Evolutionary conservation across 2,329 filamentous ascomycete genomes (phyloP).

Genomic region (Alternaria metachromatica): DNA sequence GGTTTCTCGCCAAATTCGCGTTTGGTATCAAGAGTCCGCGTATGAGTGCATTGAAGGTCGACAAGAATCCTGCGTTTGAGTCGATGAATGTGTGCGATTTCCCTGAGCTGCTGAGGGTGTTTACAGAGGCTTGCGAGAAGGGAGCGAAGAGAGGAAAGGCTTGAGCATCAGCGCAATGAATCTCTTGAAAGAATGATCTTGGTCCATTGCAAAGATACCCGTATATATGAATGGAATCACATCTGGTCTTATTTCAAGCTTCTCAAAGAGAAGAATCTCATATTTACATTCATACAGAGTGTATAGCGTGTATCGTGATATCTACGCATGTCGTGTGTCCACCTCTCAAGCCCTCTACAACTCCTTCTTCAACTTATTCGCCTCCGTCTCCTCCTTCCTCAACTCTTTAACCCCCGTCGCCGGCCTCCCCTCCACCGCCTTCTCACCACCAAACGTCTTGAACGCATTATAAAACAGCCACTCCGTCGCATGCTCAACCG

Average conservation of each 20-base stretch:
- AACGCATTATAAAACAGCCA: conserved; percentile 88
- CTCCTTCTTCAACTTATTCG: conserved; percentile 46
- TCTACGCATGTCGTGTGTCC: not conserved
- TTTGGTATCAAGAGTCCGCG: conserved; percentile 69
- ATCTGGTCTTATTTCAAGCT: fast-evolving
- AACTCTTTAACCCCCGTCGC: conserved; percentile 49
- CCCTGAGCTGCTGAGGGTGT: conserved; percentile 35
- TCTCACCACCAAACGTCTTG: conserved; percentile 70
- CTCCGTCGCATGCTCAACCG: conserved; percentile 90
- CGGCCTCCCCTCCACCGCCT: conserved; percentile 58
- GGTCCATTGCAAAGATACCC: not conserved
- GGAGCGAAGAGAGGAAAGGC: not conserved
- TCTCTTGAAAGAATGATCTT: not conserved
- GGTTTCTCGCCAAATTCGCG: conserved; percentile 65
- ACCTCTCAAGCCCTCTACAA: conserved; percentile 26
- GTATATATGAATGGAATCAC: not conserved
- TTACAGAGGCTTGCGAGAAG: conserved; percentile 19
- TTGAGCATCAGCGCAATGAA: not conserved
- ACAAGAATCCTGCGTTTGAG: conserved; percentile 53
- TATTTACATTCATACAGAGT: conserved; percentile 9
- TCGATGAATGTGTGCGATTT: conserved; percentile 64
- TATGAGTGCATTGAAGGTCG: conserved; percentile 57
- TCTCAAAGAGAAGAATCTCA: not conserved
- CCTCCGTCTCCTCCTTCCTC: conserved; percentile 42
- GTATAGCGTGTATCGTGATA: not conserved